These are phyloP conservation scores for Glaciozyma martinii DNA, from an alignment of 768 basidiomycete species.

Conservation along the genomic window DNA sequence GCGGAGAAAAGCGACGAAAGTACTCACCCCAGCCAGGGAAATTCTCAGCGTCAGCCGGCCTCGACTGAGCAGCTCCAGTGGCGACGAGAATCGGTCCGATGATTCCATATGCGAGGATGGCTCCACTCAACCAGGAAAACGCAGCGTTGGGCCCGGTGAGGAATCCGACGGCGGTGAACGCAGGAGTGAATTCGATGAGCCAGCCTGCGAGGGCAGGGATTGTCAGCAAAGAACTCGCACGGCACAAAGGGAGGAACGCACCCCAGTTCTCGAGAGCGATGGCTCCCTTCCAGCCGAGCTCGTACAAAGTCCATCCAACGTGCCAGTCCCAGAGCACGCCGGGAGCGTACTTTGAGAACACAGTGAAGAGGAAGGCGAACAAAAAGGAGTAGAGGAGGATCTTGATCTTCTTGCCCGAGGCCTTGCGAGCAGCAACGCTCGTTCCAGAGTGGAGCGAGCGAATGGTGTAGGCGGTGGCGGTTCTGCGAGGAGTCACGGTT, in stretches of 20 bases:
- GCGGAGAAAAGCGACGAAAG: not conserved
- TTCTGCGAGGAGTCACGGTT: not conserved
- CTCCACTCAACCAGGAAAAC: not conserved
- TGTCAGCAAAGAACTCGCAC: no score
- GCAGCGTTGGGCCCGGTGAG: not conserved
- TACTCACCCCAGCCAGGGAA: not conserved
- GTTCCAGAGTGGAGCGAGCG: conserved; percentile 52
- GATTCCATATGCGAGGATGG: not conserved
- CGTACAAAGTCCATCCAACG: no score
- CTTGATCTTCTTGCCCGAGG: conserved; percentile 52
- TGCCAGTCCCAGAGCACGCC: not conserved
- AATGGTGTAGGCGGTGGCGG: conserved; percentile 60
- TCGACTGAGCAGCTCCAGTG: not conserved
- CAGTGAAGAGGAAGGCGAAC: conserved; percentile 41
- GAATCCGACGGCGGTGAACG: not conserved
- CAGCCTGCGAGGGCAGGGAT: not conserved
- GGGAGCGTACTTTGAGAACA: not conserved
- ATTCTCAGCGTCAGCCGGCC: not conserved
- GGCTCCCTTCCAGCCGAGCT: no score
- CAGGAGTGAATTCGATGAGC: not conserved
- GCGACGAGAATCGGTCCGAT: not conserved
- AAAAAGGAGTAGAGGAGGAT: conserved; percentile 48
- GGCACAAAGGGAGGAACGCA: no score
- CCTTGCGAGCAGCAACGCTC: conserved; percentile 43
- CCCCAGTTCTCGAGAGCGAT: no score